Percentiles rank a stretch among this genome's conserved stretches.
Evolutionary conservation across 768 basidiomycete species (phyloP).

Genomic region (Serpula lacrymans): DNA sequence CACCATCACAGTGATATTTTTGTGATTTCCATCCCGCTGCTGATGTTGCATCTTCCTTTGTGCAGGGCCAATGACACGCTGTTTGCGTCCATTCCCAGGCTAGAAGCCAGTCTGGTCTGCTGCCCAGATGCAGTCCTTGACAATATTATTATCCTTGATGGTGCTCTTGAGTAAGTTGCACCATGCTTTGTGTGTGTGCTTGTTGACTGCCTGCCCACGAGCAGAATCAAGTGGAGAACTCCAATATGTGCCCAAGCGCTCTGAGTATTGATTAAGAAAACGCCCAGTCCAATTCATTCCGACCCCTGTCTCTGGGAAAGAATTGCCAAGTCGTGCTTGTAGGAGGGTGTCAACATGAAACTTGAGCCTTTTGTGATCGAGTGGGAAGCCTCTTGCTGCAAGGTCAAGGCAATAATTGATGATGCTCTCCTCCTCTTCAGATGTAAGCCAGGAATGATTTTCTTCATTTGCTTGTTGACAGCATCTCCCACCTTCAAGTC

Average conservation of each 20-base stretch:
- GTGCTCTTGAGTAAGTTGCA: no score
- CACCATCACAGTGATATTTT: constrained; percentile 21
- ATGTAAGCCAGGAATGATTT: constrained; percentile 19
- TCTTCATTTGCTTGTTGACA: constrained; percentile 4
- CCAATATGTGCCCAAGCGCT: constrained; percentile 14
- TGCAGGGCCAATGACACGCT: constrained; percentile 7
- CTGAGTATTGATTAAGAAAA: constrained; percentile 24
- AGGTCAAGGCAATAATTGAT: constrained; percentile 16
- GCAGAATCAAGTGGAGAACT: constrained; percentile 1
- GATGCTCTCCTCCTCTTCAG: constrained; percentile 15
- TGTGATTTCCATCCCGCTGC: constrained; percentile 13
- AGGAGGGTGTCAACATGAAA: constrained; percentile 23
- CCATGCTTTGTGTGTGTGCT: constrained; percentile 4
- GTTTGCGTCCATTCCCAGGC: constrained; percentile 1
- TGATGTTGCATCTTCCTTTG: constrained; percentile 9
- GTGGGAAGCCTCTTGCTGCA: constrained; percentile 27
- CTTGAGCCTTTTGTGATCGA: constrained; percentile 19
- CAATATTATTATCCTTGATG: constrained; percentile 1
- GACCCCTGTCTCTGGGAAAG: constrained; percentile 35
- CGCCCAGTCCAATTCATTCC: constrained; percentile 33
- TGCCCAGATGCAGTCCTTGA: constrained; percentile 11
- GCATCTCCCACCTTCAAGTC: constrained; percentile 1
- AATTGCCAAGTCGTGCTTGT: constrained; percentile 22
- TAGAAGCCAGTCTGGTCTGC: constrained; percentile 16
- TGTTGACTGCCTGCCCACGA: constrained; percentile 5